Evolutionary conservation across 202 grass and related monocot species (phyloP).

Genomic region (Zoysia matrella): DNA sequence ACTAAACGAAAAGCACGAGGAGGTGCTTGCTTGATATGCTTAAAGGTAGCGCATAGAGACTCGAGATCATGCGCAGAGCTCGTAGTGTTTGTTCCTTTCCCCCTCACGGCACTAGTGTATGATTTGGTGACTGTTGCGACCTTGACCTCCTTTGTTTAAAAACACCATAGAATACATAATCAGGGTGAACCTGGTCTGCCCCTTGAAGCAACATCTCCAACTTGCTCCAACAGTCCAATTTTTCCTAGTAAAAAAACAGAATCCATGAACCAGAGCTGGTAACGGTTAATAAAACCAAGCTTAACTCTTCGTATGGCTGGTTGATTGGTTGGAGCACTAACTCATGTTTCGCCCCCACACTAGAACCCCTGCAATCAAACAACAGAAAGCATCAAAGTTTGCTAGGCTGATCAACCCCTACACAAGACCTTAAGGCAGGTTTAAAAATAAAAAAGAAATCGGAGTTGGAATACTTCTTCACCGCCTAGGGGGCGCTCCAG

Average conservation of each 20-base stretch:
- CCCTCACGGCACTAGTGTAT: conserved; percentile 22
- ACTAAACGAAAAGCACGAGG: too few relatives aligned
- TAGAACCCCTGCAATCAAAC: conserved; percentile 46
- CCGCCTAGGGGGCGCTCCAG: conserved; percentile 58
- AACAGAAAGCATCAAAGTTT: conserved; percentile 58
- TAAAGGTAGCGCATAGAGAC: conserved; percentile 24
- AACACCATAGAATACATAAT: conserved; percentile 24
- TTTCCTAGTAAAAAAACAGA: conserved; percentile 51
- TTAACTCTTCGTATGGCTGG: conserved; percentile 54
- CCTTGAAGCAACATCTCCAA: conserved; percentile 31
- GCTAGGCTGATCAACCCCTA: conserved; percentile 33
- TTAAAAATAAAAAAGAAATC: conserved; percentile 42
- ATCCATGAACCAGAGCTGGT: conserved; percentile 34
- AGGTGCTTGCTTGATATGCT: conserved; percentile 1
- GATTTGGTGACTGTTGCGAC: conserved; percentile 37
- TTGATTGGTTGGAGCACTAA: conserved; percentile 53
- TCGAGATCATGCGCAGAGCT: conserved; percentile 30
- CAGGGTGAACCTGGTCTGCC: conserved; percentile 40
- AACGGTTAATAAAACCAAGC: conserved; percentile 33
- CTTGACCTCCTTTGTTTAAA: conserved; percentile 42
- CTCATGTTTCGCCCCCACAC: conserved; percentile 18
- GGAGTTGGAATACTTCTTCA: conserved; percentile 55
- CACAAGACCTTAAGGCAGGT: conserved; percentile 28
- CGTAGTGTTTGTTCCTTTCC: conserved; percentile 36
- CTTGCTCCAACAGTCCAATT: conserved; percentile 51